Percentiles rank a stretch among this genome's conserved stretches.
Conservation (phyloP, 2,329 filamentous ascomycete genomes). For the Colletotrichum chrysophilum region DNA sequence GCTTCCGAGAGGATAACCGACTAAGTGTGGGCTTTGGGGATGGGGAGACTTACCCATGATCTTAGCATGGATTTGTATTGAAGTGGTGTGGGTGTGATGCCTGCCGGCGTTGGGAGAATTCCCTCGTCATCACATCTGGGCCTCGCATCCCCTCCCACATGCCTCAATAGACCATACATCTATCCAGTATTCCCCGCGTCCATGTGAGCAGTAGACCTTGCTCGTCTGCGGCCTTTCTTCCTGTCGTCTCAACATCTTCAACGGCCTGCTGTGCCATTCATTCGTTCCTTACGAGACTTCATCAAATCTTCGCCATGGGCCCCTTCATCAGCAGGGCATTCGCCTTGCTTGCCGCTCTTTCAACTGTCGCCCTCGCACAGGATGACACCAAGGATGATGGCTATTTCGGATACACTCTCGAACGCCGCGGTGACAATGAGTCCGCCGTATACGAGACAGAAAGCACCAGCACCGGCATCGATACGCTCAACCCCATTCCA, state of each 20-base stretch:
- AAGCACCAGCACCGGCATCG: slow-evolving; percentile 49
- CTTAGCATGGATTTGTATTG: background rate
- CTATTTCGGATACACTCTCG: slow-evolving; percentile 62
- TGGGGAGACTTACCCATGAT: background rate
- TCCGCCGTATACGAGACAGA: slow-evolving; percentile 59
- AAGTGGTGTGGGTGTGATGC: background rate
- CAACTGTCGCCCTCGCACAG: slow-evolving; percentile 34
- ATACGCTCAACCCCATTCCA: slow-evolving; percentile 48
- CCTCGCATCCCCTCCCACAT: background rate
- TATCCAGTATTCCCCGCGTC: slow-evolving; percentile 1
- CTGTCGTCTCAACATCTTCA: background rate
- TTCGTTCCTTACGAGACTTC: background rate
- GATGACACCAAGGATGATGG: slow-evolving; percentile 38
- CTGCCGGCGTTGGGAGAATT: background rate
- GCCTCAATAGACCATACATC: slow-evolving; percentile 2
- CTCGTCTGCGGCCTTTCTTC: background rate
- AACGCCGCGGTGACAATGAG: slow-evolving; percentile 53
- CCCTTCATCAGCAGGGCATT: slow-evolving; percentile 15
- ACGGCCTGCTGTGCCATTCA: slow-evolving; percentile 1
- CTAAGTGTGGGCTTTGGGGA: background rate
- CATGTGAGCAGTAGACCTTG: background rate
- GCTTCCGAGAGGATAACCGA: background rate
- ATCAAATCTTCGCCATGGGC: background rate
- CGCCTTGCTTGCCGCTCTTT: slow-evolving; percentile 31
- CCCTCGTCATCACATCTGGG: background rate